Base-by-base conservation (phyloP, 2,329 filamentous ascomycete species). In the Pestalotiopsis sp. region DNA sequence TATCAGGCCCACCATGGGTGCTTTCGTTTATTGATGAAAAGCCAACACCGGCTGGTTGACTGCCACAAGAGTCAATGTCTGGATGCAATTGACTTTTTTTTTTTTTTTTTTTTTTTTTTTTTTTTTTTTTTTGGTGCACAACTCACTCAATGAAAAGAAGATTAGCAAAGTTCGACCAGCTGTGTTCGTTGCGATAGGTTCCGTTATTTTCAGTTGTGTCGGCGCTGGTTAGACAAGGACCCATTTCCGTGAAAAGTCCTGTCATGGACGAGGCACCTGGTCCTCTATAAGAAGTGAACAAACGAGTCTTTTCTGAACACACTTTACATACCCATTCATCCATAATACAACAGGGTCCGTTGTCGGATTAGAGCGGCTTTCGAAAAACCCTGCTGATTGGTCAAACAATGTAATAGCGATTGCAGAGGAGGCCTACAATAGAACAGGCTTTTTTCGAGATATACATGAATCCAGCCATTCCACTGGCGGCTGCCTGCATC, bases 81-180 rank as follows among this genome's bases (percentile, higher is more conserved):
- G 38, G 38, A 68, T 36, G 25, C 12, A 7, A 36, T 7, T 36
- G 31, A n/a, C 7, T 20, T 20, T 49, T 12, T n/a, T 9, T 38
- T 17, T 23, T 23, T 23, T 23, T 23, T 23, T 23, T 23, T 23
- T 23, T 20, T 20, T 49, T 12, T n/a, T 9, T 38, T 17, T 20
- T 20, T 49, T 12, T n/a, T 9, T 38, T 17, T 23, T 23, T 23
- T 23, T 23, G 1, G 20, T 23, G 4, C 6, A 20, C n/a, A 41
- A 14, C 68, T 66, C 66, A 71, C 69, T 72, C 71, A 27, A 72
- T 68, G 60, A 71, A 72, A n/a, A 72, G 69, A 4, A 72, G 25
- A 62, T 69, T 72, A n/a, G 69, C 68, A 59, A 71, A 72, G 38
- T 72, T 72, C n/a, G 38, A 68, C 71, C 71, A 72, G 63, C 71